These are phyloP conservation scores for Aspergillus tanneri DNA, from an alignment of 2,329 filamentous ascomycete genomes.

Conservation along the genomic window DNA sequence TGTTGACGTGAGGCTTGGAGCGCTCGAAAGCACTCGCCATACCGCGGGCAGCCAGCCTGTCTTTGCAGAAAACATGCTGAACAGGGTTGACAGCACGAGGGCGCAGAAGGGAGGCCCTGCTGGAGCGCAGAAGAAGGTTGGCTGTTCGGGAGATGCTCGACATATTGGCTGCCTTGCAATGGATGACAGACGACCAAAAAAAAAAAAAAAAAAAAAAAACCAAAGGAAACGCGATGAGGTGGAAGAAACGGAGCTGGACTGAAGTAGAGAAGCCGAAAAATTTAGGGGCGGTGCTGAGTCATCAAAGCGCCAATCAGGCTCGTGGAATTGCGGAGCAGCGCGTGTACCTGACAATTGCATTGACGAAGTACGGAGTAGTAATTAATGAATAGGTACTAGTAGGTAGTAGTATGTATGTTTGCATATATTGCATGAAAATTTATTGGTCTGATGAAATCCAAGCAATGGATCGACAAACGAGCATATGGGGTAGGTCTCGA, in stretches of 20 bases:
- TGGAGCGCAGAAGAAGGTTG: slow-evolving; percentile 77
- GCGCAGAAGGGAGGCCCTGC: slow-evolving; percentile 69
- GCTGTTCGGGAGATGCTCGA: slow-evolving; percentile 75
- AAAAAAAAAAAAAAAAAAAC: slow-evolving; percentile 28
- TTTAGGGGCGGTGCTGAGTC: slow-evolving; percentile 42
- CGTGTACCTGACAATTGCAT: neutral
- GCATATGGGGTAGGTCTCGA: no score
- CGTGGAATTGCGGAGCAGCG: slow-evolving; percentile 33
- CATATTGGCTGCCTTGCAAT: slow-evolving; percentile 59
- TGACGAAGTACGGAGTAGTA: neutral
- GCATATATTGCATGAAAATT: no score
- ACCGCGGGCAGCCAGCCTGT: slow-evolving; percentile 50
- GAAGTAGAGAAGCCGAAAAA: slow-evolving; percentile 27
- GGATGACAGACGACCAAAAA: slow-evolving; percentile 30
- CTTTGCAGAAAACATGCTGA: slow-evolving; percentile 55
- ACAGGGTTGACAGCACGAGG: slow-evolving; percentile 72
- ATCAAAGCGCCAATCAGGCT: slow-evolving; percentile 34
- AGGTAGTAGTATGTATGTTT: no score
- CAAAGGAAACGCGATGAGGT: slow-evolving; percentile 30
- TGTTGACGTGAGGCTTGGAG: slow-evolving; percentile 96
- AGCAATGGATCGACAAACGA: no score
- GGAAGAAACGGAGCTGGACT: slow-evolving; percentile 22
- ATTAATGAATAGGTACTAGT: no score
- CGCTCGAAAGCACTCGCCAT: slow-evolving; percentile 73
- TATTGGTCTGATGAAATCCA: no score